A percentile compares a stretch with the other conserved stretches of the same genome.
phyloP scores from a whole-genome alignment of 2,329 filamentous ascomycete genomes.

The Aspergillus ochraceus region DNA sequence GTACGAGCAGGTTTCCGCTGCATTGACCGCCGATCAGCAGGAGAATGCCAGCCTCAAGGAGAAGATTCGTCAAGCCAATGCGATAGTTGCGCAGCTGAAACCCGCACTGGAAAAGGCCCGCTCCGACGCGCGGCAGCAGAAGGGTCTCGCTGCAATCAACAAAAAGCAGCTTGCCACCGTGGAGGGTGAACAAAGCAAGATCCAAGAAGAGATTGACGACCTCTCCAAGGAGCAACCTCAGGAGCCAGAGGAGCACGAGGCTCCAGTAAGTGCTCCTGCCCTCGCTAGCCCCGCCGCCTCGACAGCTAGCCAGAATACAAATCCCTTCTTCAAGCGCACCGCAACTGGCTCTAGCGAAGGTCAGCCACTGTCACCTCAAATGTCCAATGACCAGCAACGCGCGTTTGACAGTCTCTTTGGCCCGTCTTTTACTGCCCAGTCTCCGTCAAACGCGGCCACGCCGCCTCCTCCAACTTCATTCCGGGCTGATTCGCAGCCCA shows the following conservation, averaged over 20 bases:
- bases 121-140: slow-evolving; percentile 89
- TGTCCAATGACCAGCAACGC: slow-evolving; percentile 55
- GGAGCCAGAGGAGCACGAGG: slow-evolving; percentile 55
- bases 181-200: slow-evolving; percentile 83
- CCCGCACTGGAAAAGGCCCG: slow-evolving; percentile 91
- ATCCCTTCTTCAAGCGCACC: slow-evolving; percentile 83
- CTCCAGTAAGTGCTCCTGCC: slow-evolving; percentile 39
- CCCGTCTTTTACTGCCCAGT: slow-evolving; percentile 57
- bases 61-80: slow-evolving; percentile 78
- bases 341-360: slow-evolving; percentile 48
- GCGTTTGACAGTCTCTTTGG: slow-evolving; percentile 88
- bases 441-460: slow-evolving; percentile 32
- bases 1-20: slow-evolving; percentile 71
- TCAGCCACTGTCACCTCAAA: slow-evolving; percentile 49
- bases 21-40: slow-evolving; percentile 80
- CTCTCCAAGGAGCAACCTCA: slow-evolving; percentile 59
- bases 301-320: slow-evolving; percentile 71
- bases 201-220: slow-evolving; percentile 75
- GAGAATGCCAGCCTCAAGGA: slow-evolving; percentile 87
- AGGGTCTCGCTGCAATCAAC: slow-evolving; percentile 94
- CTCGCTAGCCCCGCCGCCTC: slow-evolving; percentile 67
- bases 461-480: slow-evolving; percentile 61
- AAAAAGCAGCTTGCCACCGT: slow-evolving; percentile 94
- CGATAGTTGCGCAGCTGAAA: slow-evolving; percentile 79
- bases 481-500: slow-evolving; percentile 53